These are phyloP conservation scores for Hansfordia pulvinata DNA, from an alignment of 2,329 filamentous ascomycete genomes.

Conservation along the genomic window DNA sequence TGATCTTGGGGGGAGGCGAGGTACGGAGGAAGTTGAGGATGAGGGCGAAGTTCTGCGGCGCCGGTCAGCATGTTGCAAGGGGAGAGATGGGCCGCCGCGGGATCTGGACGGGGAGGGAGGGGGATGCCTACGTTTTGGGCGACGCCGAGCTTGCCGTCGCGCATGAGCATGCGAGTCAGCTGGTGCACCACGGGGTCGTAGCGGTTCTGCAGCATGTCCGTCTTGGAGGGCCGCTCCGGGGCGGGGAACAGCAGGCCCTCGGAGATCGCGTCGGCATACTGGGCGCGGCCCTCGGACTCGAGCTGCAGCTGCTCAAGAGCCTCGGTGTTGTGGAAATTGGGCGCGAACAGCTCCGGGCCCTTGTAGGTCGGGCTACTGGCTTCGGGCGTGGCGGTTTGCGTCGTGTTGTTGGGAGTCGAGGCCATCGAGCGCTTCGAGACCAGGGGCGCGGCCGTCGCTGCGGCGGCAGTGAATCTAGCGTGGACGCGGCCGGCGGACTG, in stretches of 20 bases:
- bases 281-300: slow-evolving; percentile 12
- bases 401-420: slow-evolving; percentile 1
- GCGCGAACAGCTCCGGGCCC: slow-evolving; percentile 11
- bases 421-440: slow-evolving; percentile 7
- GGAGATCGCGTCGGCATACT: slow-evolving; percentile 11
- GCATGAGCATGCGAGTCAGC: slow-evolving; percentile 84
- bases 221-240: slow-evolving; percentile 41
- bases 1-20: slow-evolving; percentile 63
- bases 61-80: slow-evolving; percentile 4
- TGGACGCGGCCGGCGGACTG: too few species aligned
- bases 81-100: slow-evolving; percentile 3
- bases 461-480: slow-evolving; percentile 3
- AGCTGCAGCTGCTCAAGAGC: slow-evolving; percentile 14
- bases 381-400: slow-evolving; percentile 4
- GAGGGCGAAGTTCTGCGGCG: slow-evolving; percentile 61
- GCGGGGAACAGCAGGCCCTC: slow-evolving; percentile 67
- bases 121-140: slow-evolving; percentile 64
- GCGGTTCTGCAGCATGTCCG: slow-evolving; percentile 57
- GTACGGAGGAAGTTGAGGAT: slow-evolving; percentile 80
- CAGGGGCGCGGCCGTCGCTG: slow-evolving; percentile 4
- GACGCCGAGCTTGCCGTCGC: slow-evolving; percentile 74
- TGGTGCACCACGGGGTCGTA: slow-evolving; percentile 80
- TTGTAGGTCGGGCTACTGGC: slow-evolving; percentile 2
- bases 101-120: background rate
- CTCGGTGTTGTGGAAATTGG: slow-evolving; percentile 15